A percentile compares a stretch with the other conserved stretches of the same genome.
phyloP scores from a whole-genome alignment of 31 red algal genomes.

The Odonthalia washingtoniensis region DNA sequence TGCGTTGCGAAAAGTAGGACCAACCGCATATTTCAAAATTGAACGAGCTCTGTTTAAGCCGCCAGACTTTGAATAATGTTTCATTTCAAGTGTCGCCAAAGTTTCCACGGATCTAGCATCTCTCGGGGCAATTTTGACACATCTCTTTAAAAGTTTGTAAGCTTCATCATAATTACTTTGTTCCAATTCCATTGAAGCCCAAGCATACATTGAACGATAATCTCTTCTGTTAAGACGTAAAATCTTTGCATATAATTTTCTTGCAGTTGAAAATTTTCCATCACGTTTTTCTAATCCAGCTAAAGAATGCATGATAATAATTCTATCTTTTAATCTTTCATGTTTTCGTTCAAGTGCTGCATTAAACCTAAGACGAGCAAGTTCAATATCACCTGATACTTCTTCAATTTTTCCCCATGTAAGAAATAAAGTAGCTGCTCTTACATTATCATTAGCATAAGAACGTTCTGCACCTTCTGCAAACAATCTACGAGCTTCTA shows the following conservation, averaged over 20 bases:
- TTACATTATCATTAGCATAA: background rate
- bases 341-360: constrained; percentile 34
- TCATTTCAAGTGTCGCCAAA: constrained; percentile 69
- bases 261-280: constrained; percentile 42
- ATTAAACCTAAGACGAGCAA: constrained; percentile 37
- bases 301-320: constrained; percentile 56
- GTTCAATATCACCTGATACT: constrained; percentile 41
- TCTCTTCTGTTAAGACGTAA: constrained; percentile 48
- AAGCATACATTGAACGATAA: constrained; percentile 56
- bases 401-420: constrained; percentile 76
- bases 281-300: constrained; percentile 60
- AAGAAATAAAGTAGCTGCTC: constrained; percentile 56
- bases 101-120: constrained; percentile 61
- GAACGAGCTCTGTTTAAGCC: constrained; percentile 55
- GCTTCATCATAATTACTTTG: constrained; percentile 54
- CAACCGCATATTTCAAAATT: constrained; percentile 38
- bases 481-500: constrained; percentile 55
- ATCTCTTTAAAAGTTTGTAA: constrained; percentile 57
- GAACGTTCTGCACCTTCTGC: constrained; percentile 34
- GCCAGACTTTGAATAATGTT: constrained; percentile 51
- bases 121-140: constrained; percentile 45
- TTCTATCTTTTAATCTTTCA: constrained; percentile 37
- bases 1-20: constrained; percentile 14
- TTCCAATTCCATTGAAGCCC: constrained; percentile 63
- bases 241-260: constrained; percentile 52